Base-by-base conservation (phyloP, 2,329 filamentous ascomycete genomes). In the Calonectria hongkongensis region DNA sequence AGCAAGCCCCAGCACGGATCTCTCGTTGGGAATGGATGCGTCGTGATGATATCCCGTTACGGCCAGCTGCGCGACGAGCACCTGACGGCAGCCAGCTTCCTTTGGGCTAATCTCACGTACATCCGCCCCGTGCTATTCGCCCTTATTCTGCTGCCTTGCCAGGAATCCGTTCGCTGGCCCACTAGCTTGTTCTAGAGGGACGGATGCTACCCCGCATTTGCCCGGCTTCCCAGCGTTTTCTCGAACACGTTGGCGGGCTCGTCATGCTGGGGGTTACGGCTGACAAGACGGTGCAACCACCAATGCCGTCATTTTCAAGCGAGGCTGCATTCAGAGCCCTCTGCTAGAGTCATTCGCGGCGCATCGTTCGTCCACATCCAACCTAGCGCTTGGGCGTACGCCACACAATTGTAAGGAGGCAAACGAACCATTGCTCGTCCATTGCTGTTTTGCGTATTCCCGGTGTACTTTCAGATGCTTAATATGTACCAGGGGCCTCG, bases 201-300 rank as follows among this genome's bases (percentile, higher is more conserved):
- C 16, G 36, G 16, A 33, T 68, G 54, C 12, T 21, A 62, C 54
- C 54, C 66, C 54, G 21, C 51, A 25, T 36, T 62, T 56, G 66
- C 66, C 66, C 66, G 27, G 66, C 33, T 68, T 43, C 54, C 21
- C 28, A 62, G 43, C 60, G 56, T 16, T 47, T 47, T 39, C 27
- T 25, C 12, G 33, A 36, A 36, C 33, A 36, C n/a, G 54, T 21
- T 18, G 27, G 15, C 48, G 48, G 30, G 25, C 27, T 9, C 50
- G 50, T 36, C 51, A 25, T 48, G 28, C 8, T 5, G 5, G 39
- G 39, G 54, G 33, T 39, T 60, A 30, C 25, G n/a, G 21, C 33
- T 16, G 54, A 41, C 54, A 41, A 41, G 54, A 60, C 16, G 25
- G 21, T 16, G 33, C 28, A n/a, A 54, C 33, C 21, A 16, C 21